Conservation (phyloP, 371 early-diverging fungal genomes). For the Mucor irregularis region DNA sequence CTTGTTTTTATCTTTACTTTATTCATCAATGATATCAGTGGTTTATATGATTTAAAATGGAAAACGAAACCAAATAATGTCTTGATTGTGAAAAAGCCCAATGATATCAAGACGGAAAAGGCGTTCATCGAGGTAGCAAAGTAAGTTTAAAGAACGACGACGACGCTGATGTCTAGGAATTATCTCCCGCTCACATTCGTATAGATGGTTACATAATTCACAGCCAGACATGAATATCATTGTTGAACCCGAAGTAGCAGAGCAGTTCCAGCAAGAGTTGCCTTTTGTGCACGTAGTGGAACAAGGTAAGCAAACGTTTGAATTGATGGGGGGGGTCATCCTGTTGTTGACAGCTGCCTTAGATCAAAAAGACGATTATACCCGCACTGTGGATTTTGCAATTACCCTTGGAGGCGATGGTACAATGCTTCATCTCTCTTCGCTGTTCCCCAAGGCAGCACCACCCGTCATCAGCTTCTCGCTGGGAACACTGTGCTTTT, state of each 20-base stretch:
- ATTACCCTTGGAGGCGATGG: constrained; percentile 97
- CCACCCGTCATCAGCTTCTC: constrained; percentile 94
- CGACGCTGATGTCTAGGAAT: neutral
- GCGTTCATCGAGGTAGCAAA: constrained; percentile 67
- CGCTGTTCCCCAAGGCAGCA: constrained; percentile 74
- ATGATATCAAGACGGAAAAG: constrained; percentile 64
- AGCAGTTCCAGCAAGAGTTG: constrained; percentile 49
- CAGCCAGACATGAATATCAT: constrained; percentile 67
- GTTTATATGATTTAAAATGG: constrained; percentile 65
- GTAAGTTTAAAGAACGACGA: constrained; percentile 32
- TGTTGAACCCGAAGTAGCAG: constrained; percentile 66
- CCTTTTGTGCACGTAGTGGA: constrained; percentile 63
- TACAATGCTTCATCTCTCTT: constrained; percentile 88
- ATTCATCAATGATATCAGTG: constrained; percentile 30
- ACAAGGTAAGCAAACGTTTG: constrained; percentile 30
- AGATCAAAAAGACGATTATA: constrained; percentile 49
- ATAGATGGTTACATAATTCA: constrained; percentile 64
- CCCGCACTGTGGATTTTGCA: constrained; percentile 77
- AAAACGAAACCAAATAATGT: constrained; percentile 67
- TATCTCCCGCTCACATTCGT: neutral
- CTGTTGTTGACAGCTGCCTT: neutral
- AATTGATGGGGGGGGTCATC: neutral
- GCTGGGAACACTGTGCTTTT: constrained; percentile 90
- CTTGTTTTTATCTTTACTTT: neutral
- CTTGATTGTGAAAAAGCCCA: constrained; percentile 77